Base-by-base conservation (phyloP, 176 grass and related monocot species). In the Triticum aestivum region DNA sequence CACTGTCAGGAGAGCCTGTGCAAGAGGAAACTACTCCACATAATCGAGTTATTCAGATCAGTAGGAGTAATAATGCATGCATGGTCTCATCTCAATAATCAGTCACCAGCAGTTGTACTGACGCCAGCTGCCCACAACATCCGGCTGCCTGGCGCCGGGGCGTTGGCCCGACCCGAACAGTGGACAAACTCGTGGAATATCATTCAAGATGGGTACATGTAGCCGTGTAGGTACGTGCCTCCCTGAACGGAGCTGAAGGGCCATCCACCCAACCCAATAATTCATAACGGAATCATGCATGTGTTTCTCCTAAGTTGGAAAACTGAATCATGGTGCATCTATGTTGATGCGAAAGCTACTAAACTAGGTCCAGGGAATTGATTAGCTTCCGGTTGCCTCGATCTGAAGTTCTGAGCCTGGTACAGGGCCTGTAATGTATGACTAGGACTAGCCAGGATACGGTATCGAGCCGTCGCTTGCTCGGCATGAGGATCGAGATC, bases 141-240 rank as follows among this genome's bases (percentile, higher is more conserved):
- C 10, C 1, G 65, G 56, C 4, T 38, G 58, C 67, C 23, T 66
- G 75, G 52, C 58, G 75, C 66, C 9, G 59, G 49, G 39, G 75
- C 27, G 11, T 41, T 38, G 67, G 30, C 18, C 54, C 54, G 1
- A 59, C 54, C 29, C 63, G 33, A 82, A 63, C 88, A 77, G 71
- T 69, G 83, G 58, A 59, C 51, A 86, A 59, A 86, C 83, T 27
- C 47, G 77, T 61, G 38, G 20, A 24, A 14, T 70, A 82, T 70
- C 63, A 86, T 86, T 82, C 62, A 65, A 49, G 61, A 81, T 73
- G 67, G 61, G 11, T 37, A 33, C 12, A 33, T 8, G 67, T 69
- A 38, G 33, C 17, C 52, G 52, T 58, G 65, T 34, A 18, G 23
- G 5, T 69, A 34, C 18, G 51, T 10, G 30, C 8, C 77, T 83